Base-by-base conservation (phyloP, 2,329 filamentous ascomycete genomes). In the Beauveria sp. region DNA sequence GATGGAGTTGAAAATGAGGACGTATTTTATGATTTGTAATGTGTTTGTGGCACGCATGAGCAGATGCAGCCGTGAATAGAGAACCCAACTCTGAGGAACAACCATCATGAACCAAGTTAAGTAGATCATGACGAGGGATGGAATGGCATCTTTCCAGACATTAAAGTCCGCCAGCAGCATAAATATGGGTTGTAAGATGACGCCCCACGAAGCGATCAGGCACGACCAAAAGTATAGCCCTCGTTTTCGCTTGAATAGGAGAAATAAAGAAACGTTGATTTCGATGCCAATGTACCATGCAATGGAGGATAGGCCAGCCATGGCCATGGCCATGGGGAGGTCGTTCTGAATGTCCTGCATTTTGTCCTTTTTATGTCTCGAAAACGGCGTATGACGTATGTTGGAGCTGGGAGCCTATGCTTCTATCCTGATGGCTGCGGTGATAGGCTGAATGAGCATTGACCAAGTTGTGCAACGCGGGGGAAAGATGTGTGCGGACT, bases 61-160 rank as follows among this genome's bases (percentile, higher is more conserved):
- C 2, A 87, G 75, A 66, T 86, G 82, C 1, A 87, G 75, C 6
- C 84, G 78, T 2, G 83, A 85, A 72, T 83, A 87, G 1, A 87
- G 73, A 2, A 87, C 83, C 24, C 85, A 66, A 0, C 79, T 79
- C 67, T 85, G 82, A 0, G 83, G 83, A 5, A 82, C 81, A 1
- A 86, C 78, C 80, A 86, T 84, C 3, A 65, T 66, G 8, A 65
- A 61, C 68, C 68, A 70, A 4, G 63, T 63, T 1, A 66, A 24
- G 24, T 65, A 64, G 16, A 66, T 67, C 51, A 66, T 58, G 55
- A 58, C 57, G 18, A 65, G 54, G 4, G 62, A 61, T 3, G 61
- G 62, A 7, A 64, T 55, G 1, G 53, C 54, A 43, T 62, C 54
- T 1, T 48, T 62, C 59, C 57, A 63, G 12, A 65, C 44, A 18